Evolutionary conservation across 306 rosid genomes (phyloP).

Genomic region (Prunus dulcis): DNA sequence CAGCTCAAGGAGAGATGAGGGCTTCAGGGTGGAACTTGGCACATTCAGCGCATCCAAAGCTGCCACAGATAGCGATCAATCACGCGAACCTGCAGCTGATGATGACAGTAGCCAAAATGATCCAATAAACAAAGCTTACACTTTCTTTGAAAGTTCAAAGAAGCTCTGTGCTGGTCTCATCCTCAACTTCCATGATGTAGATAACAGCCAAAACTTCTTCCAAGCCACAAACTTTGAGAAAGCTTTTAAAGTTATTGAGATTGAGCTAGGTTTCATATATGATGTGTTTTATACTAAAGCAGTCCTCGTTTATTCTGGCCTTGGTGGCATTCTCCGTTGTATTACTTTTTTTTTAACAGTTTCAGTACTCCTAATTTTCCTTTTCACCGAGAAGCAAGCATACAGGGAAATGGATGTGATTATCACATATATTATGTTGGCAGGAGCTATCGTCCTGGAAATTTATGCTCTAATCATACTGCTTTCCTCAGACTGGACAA

Average conservation of each 20-base stretch:
- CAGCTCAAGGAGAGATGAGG: conserved; percentile 25
- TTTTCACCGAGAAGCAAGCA: conserved; percentile 1
- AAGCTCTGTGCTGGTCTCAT: conserved; percentile 35
- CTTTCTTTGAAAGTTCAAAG: conserved; percentile 19
- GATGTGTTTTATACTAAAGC: conserved; percentile 39
- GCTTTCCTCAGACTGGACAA: conserved; percentile 25
- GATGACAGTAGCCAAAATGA: not conserved
- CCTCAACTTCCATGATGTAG: conserved; percentile 20
- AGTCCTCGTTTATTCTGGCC: conserved; percentile 2
- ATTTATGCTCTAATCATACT: conserved; percentile 21
- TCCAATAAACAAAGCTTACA: conserved; percentile 13
- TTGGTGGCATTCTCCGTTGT: conserved; percentile 4
- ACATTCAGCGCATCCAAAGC: not conserved
- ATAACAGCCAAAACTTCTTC: conserved; percentile 10
- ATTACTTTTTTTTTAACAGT: conserved; percentile 13
- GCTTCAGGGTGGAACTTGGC: not conserved
- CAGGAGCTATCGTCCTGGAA: conserved; percentile 29
- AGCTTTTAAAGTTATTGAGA: conserved; percentile 17
- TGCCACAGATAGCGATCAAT: not conserved
- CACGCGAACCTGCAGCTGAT: not conserved
- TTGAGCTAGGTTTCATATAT: conserved; percentile 38
- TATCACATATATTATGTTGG: conserved; percentile 13
- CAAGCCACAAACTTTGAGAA: not conserved
- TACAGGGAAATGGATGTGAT: not conserved
- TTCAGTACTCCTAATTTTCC: conserved; percentile 12